Conservation (phyloP, 192 early-diverging fungal genomes). For the Jimgerdemannia lactiflua region DNA sequence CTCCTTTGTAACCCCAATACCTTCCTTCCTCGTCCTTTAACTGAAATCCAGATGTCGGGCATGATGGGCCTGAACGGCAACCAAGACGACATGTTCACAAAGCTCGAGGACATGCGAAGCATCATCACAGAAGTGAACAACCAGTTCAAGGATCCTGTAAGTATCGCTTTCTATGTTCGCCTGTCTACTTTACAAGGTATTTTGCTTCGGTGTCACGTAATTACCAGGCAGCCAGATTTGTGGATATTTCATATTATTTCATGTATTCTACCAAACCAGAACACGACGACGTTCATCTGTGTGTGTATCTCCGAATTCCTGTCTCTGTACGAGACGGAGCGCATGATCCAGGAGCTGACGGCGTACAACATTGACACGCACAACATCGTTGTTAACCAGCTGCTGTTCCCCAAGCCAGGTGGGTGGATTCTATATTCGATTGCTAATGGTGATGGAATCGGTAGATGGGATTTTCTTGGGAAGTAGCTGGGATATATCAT, state of each 20-base stretch:
- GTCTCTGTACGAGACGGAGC: slow-evolving; percentile 99
- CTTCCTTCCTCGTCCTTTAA: too few species aligned
- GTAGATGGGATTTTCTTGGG: not conserved
- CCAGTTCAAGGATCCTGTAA: slow-evolving; percentile 98
- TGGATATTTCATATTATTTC: not conserved
- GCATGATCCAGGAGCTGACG: slow-evolving; percentile 99
- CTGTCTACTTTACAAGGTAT: too few species aligned
- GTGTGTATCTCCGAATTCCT: slow-evolving; percentile 99
- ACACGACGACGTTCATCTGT: slow-evolving; percentile 99
- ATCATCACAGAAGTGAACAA: slow-evolving; percentile 98
- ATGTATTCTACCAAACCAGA: slow-evolving; percentile 33
- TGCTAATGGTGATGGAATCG: not conserved
- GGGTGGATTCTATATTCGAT: not conserved
- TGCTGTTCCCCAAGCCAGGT: slow-evolving; percentile 91
- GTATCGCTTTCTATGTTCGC: slow-evolving; percentile 10
- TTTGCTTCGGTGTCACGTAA: not conserved
- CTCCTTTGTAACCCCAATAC: not conserved
- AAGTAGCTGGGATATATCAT: not conserved
- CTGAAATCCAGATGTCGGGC: slow-evolving; percentile 63
- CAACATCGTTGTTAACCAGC: slow-evolving; percentile 99
- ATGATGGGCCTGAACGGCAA: slow-evolving; percentile 86
- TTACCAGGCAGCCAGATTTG: not conserved
- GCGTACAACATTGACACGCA: slow-evolving; percentile 98
- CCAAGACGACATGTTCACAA: slow-evolving; percentile 93
- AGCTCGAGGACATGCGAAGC: slow-evolving; percentile 94